Base-by-base conservation (phyloP, 2,329 filamentous ascomycete genomes). In the Penicillium concentricum region DNA sequence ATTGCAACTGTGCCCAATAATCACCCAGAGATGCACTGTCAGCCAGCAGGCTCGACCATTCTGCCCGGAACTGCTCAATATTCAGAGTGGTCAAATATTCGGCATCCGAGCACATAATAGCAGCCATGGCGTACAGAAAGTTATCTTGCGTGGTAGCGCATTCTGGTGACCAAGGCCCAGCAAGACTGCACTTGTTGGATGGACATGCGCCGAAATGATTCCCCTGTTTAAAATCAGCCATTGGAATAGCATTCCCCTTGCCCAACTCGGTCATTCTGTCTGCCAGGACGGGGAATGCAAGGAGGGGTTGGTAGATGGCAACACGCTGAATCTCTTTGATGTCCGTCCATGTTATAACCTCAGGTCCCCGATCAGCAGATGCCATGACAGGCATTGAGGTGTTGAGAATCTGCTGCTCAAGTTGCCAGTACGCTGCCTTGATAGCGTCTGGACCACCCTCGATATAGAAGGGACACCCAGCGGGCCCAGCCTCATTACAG, bases 1-100 rank as follows among this genome's bases (percentile, higher is more conserved):
- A 53, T 6, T 67, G 59, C n/a, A 76, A 57, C 22, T 69, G 63
- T 7, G 75, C 72, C 76, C 74, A 78, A 45, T 74, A 73, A 56
- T 74, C 71, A 0, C 71, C 73, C 7, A 74, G 38, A 7, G 60
- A 54, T 5, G 53, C 34, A 54, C 72, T 74, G 18, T 70, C 67
- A 9, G 56, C 50, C 8, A 58, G 61, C 5, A 70, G 56, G 2
- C 35, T 28, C 30, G 56, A 35, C 71, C 70, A 74, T 6, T 56
- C 26, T 3, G 32, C 26, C n/a, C 51, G 45, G 32, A 74, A 72
- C 7, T 47, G 51, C 3, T 63, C 52, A 34, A 61, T 26, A 28
- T 65, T 59, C 2, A 59, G 41, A 1, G 50, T 41, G 2, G 64
- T 62, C 53, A 72, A 44, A 34, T 66, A 64, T 22, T 64, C 67